Evolutionary conservation across 306 rosid species (phyloP).

Genomic region (Betula pendula): DNA sequence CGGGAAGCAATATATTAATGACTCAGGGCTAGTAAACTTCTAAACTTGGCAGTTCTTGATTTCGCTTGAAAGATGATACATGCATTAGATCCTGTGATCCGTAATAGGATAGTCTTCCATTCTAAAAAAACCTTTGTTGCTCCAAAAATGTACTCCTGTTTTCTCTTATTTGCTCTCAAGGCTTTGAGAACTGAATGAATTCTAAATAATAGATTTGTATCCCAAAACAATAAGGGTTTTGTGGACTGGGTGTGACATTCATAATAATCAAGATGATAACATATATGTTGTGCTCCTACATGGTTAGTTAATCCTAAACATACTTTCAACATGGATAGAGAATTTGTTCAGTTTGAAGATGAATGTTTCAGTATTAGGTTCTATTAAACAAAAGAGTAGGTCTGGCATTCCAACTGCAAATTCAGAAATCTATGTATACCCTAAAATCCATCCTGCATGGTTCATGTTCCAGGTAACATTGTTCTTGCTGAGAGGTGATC

Average conservation of each 20-base stretch:
- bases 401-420: not conserved
- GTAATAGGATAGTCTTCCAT: not conserved
- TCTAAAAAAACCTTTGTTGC: not conserved
- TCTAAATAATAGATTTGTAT: too few species aligned
- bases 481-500: not conserved
- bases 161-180: too few species aligned
- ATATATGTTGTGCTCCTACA: not conserved
- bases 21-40: not conserved
- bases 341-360: too few species aligned
- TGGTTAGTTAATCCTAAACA: not conserved
- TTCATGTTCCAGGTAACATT: not conserved
- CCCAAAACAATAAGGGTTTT: too few species aligned
- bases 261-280: not conserved
- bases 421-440: not conserved
- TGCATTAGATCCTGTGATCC: not conserved
- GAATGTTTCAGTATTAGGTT: too few species aligned
- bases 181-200: too few species aligned
- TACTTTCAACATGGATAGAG: not conserved
- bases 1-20: too few species aligned
- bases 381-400: not conserved
- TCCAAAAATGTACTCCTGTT: not conserved
- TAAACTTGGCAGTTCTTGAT: not conserved
- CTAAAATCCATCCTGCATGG: not conserved
- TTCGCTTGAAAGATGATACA: not conserved
- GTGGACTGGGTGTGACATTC: not conserved